A percentile compares a stretch with the other conserved stretches of the same genome.
Conservation (phyloP, 2,329 filamentous ascomycete species). For the Epichloe scottii region DNA sequence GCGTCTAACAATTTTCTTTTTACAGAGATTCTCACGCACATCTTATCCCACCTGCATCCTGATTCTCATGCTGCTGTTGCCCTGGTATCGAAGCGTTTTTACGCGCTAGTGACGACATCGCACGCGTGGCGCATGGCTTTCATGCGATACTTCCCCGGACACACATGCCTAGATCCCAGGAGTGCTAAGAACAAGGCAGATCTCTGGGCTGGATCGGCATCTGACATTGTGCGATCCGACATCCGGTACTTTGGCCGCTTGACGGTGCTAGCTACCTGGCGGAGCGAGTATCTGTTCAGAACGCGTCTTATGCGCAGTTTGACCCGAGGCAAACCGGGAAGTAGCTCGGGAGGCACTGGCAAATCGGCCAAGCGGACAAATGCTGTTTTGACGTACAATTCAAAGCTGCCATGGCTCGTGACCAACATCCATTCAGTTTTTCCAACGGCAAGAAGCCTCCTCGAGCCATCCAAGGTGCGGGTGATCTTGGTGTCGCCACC, state of each 20-base stretch:
- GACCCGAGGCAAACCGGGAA: constrained; percentile 64
- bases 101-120: constrained; percentile 74
- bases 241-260: constrained; percentile 71
- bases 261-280: constrained; percentile 78
- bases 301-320: constrained; percentile 75
- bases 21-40: constrained; percentile 80
- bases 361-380: constrained; percentile 51
- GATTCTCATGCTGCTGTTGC: constrained; percentile 72
- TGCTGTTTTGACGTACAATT: constrained; percentile 75
- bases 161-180: constrained; percentile 29
- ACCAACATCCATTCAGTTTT: constrained; percentile 68
- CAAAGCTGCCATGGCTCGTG: constrained; percentile 66
- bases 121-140: constrained; percentile 94
- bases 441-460: constrained; percentile 60
- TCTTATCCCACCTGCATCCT: constrained; percentile 80
- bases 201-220: constrained; percentile 31
- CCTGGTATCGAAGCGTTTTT: constrained; percentile 78
- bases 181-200: constrained; percentile 22
- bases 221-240: constrained; percentile 53
- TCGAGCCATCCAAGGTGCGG: constrained; percentile 70
- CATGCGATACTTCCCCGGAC: constrained; percentile 75
- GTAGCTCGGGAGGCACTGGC: constrained; percentile 34
- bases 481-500: constrained; percentile 66
- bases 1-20: background rate
- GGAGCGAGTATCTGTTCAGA: constrained; percentile 85